phyloP scores from a whole-genome alignment of 352 stramenopile genomes.

The Aphanomyces euteiches region DNA sequence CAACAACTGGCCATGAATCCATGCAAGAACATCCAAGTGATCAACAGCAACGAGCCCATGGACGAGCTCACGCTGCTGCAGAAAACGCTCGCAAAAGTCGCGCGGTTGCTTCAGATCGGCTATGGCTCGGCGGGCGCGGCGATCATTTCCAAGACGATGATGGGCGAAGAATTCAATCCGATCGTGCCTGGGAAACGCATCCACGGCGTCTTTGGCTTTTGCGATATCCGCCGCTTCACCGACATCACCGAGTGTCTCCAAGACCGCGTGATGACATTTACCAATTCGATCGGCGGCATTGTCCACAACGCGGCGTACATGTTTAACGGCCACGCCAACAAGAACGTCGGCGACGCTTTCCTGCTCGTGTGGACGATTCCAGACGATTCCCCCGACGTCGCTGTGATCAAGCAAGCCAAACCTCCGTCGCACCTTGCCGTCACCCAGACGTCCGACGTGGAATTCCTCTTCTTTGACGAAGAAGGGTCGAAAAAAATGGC shows the following conservation, averaged over 20 bases:
- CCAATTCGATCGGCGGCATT: conserved; percentile 78
- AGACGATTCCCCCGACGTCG: conserved; percentile 35
- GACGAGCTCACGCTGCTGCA: conserved; percentile 27
- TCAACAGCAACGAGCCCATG: conserved; percentile 18
- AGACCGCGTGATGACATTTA: conserved; percentile 88
- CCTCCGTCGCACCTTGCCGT: conserved; percentile 9
- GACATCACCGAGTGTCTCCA: conserved; percentile 86
- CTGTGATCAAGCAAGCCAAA: conserved; percentile 24
- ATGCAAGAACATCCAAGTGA: conserved; percentile 1
- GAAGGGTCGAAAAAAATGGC: conserved; percentile 23
- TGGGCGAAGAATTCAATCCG: conserved; percentile 29
- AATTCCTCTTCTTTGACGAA: conserved; percentile 25
- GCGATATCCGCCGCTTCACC: conserved; percentile 85
- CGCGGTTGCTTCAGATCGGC: conserved; percentile 31
- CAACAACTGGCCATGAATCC: conserved; percentile 25
- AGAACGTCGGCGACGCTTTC: conserved; percentile 89
- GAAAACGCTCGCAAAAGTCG: conserved; percentile 31
- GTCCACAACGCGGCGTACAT: conserved; percentile 67
- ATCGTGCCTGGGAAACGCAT: conserved; percentile 62
- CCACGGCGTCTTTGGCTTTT: conserved; percentile 82
- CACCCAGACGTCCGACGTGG: neutral
- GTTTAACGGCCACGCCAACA: conserved; percentile 73
- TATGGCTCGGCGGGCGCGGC: conserved; percentile 30
- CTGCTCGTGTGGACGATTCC: conserved; percentile 84
- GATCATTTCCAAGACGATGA: conserved; percentile 36